These are phyloP conservation scores for Novymonas esmeraldas DNA, from an alignment of 208 protist genomes.

Conservation along the genomic window DNA sequence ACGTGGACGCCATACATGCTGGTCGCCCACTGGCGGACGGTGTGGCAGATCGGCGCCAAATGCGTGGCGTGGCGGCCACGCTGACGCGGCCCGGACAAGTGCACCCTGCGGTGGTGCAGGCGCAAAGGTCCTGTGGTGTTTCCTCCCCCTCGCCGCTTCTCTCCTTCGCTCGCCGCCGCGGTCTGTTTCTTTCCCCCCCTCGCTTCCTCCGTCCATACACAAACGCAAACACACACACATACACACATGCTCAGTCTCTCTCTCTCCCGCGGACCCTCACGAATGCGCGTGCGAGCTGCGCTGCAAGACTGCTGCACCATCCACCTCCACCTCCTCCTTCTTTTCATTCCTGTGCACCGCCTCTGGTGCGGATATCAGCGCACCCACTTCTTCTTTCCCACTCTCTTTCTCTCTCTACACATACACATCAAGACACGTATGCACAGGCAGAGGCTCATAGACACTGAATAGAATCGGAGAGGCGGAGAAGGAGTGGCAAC, in stretches of 20 bases:
- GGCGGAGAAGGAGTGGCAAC: too few species aligned
- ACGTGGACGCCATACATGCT: slow-evolving; percentile 19
- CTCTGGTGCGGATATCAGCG: too few species aligned
- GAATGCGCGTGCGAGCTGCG: neutral
- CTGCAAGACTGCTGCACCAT: neutral
- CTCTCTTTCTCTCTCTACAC: too few species aligned
- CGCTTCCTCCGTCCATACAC: neutral
- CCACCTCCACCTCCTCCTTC: neutral
- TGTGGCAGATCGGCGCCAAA: neutral
- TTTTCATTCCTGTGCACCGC: too few species aligned
- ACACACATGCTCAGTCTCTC: neutral
- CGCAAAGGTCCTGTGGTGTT: neutral
- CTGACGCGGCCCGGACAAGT: too few species aligned
- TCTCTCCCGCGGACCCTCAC: neutral
- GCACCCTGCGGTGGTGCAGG: too few species aligned
- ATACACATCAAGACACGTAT: neutral
- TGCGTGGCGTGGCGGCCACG: neutral
- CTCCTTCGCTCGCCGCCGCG: neutral
- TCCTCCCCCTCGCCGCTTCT: neutral
- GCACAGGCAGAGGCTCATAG: neutral
- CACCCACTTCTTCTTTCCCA: too few species aligned
- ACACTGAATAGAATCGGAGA: too few species aligned
- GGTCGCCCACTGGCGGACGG: slow-evolving; percentile 18
- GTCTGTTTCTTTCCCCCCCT: neutral
- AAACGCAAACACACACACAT: neutral